A percentile compares a stretch with the other conserved stretches of the same genome.
phyloP scores from a whole-genome alignment of 495 filamentous ascomycete species.

The Massariosphaeria phaeospora region DNA sequence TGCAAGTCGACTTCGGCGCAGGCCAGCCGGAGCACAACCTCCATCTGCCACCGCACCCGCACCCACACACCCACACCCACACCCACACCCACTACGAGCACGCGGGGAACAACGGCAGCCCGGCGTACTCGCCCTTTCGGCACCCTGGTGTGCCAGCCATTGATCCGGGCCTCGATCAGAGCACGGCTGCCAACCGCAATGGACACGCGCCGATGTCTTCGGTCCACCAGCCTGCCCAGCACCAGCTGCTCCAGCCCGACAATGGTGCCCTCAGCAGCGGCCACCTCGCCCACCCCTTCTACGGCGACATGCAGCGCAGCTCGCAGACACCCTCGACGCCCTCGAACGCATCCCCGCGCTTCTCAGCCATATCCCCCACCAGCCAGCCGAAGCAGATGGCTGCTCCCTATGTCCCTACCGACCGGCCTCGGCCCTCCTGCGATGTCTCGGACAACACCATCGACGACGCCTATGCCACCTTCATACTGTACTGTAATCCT shows the following conservation, averaged over 20 bases:
- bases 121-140: constrained; percentile 30
- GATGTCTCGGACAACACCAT: constrained; percentile 69
- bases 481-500: constrained; percentile 77
- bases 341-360: constrained; percentile 34
- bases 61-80: constrained; percentile 30
- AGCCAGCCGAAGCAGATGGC: constrained; percentile 26
- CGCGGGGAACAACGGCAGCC: constrained; percentile 24
- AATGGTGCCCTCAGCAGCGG: constrained; percentile 25
- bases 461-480: constrained; percentile 80
- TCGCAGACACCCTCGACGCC: constrained; percentile 31
- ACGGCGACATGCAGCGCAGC: constrained; percentile 31
- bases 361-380: constrained; percentile 29
- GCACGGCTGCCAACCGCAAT: constrained; percentile 23
- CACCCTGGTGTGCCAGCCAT: constrained; percentile 29
- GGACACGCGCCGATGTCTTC: constrained; percentile 31
- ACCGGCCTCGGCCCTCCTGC: constrained; percentile 58
- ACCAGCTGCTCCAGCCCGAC: constrained; percentile 28
- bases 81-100: constrained; percentile 29
- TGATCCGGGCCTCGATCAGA: constrained; percentile 33
- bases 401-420: constrained; percentile 28
- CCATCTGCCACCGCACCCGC: constrained; percentile 29
- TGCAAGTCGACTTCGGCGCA: constrained; percentile 31
- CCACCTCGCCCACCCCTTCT: constrained; percentile 29
- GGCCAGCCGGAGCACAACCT: constrained; percentile 32
- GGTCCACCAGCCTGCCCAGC: constrained; percentile 14